Evolutionary conservation across 2,329 filamentous ascomycete genomes (phyloP).

Genomic region (Elsinoe fawcettii): DNA sequence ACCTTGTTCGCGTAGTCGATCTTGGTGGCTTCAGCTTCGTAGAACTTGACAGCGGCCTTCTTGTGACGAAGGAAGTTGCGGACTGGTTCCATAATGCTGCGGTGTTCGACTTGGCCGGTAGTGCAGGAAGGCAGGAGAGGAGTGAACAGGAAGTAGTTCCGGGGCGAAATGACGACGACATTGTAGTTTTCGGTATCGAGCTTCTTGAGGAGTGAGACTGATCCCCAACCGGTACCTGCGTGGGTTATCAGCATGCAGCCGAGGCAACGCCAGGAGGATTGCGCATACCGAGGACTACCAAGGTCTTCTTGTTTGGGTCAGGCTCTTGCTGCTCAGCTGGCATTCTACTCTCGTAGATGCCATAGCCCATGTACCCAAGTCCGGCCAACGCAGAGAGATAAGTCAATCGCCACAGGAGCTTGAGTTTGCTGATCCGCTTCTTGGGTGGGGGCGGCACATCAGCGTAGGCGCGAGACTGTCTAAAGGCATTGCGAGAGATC

Average conservation of each 20-base stretch:
- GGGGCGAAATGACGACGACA: conserved; percentile 91
- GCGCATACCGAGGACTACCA: conserved; percentile 77
- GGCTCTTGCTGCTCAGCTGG: conserved; percentile 70
- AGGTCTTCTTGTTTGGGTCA: conserved; percentile 89
- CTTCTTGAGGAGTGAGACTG: conserved; percentile 94
- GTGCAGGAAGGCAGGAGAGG: conserved; percentile 95
- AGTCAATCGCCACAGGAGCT: conserved; percentile 75
- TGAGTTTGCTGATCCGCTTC: conserved; percentile 62
- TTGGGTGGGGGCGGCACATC: conserved; percentile 28
- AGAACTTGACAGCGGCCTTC: conserved; percentile 87
- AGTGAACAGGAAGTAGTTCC: conserved; percentile 99
- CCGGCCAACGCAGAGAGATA: conserved; percentile 66
- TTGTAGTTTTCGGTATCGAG: conserved; percentile 99
- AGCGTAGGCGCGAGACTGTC: conserved; percentile 25
- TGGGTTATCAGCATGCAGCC: background rate
- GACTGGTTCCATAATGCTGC: conserved; percentile 99
- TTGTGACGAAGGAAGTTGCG: conserved; percentile 94
- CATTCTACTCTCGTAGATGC: conserved; percentile 74
- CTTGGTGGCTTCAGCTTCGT: conserved; percentile 94
- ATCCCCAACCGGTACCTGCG: conserved; percentile 88
- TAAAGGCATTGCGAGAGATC: conserved; percentile 21
- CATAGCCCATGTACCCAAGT: conserved; percentile 65
- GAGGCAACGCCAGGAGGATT: no score
- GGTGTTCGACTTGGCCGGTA: conserved; percentile 94
- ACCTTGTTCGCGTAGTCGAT: conserved; percentile 88